Base-by-base conservation (phyloP, 352 stramenopile genomes). In the Thalassiosira exigua region DNA sequence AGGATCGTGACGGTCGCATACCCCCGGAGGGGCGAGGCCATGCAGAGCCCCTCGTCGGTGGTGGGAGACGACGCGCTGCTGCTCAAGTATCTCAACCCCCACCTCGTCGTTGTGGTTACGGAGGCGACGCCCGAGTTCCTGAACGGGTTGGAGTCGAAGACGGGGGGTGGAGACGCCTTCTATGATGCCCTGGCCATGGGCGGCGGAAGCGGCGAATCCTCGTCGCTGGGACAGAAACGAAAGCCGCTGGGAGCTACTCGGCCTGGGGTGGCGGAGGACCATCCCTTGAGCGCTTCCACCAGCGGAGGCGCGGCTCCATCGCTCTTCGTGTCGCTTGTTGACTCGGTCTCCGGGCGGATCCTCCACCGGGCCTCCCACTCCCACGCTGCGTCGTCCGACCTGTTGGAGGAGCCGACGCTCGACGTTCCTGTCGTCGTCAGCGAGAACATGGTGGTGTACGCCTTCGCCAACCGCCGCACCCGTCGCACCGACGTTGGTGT, bases 41-140 rank as follows among this genome's bases (percentile, higher is more conserved):
- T 94, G 46, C 85, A 92, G 69, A 87, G 80, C 22, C 87, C 87
- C 26, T 86, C 70, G 14, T 81, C 68, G 30, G 83, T 94, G 2
- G 68, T 95, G 19, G 97, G 97, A 54, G 97, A 99, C 80, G 96
- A 98, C 81, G 97, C 96, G 39, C 81, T 99, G 24, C 80, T 99
- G 29, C 86, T 99, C 56, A 99, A 98, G 86, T 99, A 99, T 84
- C 75, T 99, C 41, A 99, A 99, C 85, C 96, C 97, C 33, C 96
- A 99, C 78, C 86, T 99, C 54, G 94, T 96, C 44, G 94, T 95
- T 0, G 71, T 98, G 44, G 91, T 96, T 12, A 98, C 96, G 4
- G 80, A 97, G 59, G 66, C 79, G 19, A 83, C 77, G 9, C 42
- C 76, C 39, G 48, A 54, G 11, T 72, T 75, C 42, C 57, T 81